Evolutionary conservation across 1,284 basidiomycete genomes (phyloP).

Genomic region (Erythrobasidium hasegawianum): DNA sequence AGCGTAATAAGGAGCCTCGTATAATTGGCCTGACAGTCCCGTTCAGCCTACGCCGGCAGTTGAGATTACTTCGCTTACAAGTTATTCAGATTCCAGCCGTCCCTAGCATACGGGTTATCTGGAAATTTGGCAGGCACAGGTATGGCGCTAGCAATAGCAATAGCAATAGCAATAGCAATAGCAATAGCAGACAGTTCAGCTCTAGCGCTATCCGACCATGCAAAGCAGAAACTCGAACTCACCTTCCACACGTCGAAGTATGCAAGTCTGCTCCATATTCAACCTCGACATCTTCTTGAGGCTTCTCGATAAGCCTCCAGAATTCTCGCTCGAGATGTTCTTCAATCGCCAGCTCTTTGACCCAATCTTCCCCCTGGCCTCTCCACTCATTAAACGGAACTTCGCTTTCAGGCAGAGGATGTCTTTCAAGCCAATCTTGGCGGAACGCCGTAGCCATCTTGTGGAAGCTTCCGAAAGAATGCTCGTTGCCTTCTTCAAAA

Average conservation of each 20-base stretch:
- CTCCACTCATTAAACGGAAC: conserved; percentile 33
- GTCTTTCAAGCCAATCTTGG: conserved; percentile 67
- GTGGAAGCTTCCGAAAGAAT: conserved; percentile 86
- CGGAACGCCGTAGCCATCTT: conserved; percentile 85
- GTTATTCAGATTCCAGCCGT: conserved; percentile 98
- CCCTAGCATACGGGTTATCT: conserved; percentile 75
- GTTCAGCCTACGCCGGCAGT: too few relatives aligned
- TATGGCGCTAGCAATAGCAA: too few relatives aligned
- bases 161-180: too few relatives aligned
- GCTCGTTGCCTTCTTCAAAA: conserved; percentile 97
- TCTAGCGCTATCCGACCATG: too few relatives aligned
- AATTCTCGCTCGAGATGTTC: conserved; percentile 92
- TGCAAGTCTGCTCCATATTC: conserved; percentile 99
- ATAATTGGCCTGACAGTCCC: conserved; percentile 50
- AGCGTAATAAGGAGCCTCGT: conserved; percentile 53
- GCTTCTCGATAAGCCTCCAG: conserved; percentile 89
- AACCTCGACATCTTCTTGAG: conserved; percentile 88
- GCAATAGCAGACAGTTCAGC: too few relatives aligned
- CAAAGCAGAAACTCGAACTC: too few relatives aligned
- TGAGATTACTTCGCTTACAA: too few relatives aligned
- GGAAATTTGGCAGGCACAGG: conserved; percentile 92
- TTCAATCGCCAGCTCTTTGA: conserved; percentile 51
- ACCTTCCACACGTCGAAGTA: conserved; percentile 95
- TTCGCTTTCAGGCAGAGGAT: conserved; percentile 37
- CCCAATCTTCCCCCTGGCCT: conserved; percentile 26